Conservation (phyloP, 139 green algal species). For the Haematococcus sp. region DNA sequence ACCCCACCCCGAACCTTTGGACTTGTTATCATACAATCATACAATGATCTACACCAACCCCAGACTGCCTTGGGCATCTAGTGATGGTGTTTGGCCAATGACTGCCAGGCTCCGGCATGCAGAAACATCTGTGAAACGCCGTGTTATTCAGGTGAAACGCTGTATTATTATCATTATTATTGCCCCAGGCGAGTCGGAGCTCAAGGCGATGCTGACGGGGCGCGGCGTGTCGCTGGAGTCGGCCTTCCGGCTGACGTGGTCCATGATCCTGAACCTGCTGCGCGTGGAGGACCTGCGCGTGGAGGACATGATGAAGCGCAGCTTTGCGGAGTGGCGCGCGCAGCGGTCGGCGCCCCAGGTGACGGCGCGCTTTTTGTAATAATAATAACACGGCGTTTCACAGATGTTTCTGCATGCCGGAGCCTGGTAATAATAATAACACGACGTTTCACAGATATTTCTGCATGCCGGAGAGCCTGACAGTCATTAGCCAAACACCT, state of each 20-base stretch:
- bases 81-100: too few species aligned
- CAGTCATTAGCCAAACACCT: too few species aligned
- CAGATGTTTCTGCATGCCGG: too few species aligned
- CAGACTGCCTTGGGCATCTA: too few species aligned
- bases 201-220: conserved; percentile 77
- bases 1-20: too few species aligned
- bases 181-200: conserved; percentile 62
- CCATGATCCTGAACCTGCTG: conserved; percentile 97
- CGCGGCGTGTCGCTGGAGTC: conserved; percentile 78
- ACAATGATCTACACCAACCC: not conserved
- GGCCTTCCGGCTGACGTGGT: conserved; percentile 96
- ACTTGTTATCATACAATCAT: not conserved
- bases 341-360: conserved; percentile 68
- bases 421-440: too few species aligned
- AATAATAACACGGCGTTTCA: too few species aligned
- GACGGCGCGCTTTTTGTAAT: too few species aligned
- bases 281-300: conserved; percentile 79
- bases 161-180: conserved; percentile 4
- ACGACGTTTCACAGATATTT: too few species aligned
- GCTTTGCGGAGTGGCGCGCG: conserved; percentile 92
- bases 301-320: conserved; percentile 95
- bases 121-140: too few species aligned
- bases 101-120: too few species aligned
- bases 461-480: too few species aligned
- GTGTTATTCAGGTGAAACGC: not conserved